phyloP scores from a whole-genome alignment of 2,329 filamentous ascomycete species.

The Microcera coccophila region DNA sequence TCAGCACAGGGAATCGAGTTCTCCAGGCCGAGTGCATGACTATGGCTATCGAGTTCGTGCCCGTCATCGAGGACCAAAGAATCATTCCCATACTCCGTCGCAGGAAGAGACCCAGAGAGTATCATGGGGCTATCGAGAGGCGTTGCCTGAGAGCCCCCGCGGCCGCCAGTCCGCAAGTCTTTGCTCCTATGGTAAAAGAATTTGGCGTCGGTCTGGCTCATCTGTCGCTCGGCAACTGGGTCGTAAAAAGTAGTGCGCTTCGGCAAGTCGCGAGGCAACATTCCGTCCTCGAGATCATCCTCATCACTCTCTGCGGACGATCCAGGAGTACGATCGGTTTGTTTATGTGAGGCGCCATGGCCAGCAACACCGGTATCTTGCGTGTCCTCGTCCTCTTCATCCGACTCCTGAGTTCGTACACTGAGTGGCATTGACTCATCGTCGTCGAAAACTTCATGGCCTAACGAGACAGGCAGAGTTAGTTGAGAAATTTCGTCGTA shows the following conservation, averaged over 20 bases:
- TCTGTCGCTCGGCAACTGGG: constrained; percentile 86
- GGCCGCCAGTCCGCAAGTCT: constrained; percentile 43
- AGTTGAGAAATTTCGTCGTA: constrained; percentile 1
- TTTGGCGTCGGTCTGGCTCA: constrained; percentile 92
- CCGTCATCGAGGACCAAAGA: constrained; percentile 32
- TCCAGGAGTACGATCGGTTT: constrained; percentile 17
- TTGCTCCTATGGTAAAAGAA: constrained; percentile 92
- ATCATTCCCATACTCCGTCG: constrained; percentile 36
- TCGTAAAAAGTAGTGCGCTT: constrained; percentile 86
- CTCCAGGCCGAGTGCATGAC: constrained; percentile 38
- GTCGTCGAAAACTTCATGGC: constrained; percentile 13
- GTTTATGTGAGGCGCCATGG: constrained; percentile 21
- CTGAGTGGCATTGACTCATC: constrained; percentile 21
- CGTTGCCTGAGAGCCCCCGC: constrained; percentile 40
- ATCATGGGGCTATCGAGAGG: constrained; percentile 47
- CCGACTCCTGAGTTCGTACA: constrained; percentile 28
- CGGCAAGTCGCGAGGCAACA: constrained; percentile 58
- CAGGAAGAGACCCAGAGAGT: constrained; percentile 31
- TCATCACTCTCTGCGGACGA: constrained; percentile 22
- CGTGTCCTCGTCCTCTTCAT: constrained; percentile 30
- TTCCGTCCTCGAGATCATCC: constrained; percentile 47
- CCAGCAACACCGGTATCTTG: constrained; percentile 21
- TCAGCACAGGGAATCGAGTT: constrained; percentile 18
- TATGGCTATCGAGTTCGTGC: constrained; percentile 17
- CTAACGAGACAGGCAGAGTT: constrained; percentile 5